Percentiles rank a stretch among this genome's conserved stretches.
Conservation (phyloP, 1,139 yeast species). For the Hyphopichia khmerensis region DNA sequence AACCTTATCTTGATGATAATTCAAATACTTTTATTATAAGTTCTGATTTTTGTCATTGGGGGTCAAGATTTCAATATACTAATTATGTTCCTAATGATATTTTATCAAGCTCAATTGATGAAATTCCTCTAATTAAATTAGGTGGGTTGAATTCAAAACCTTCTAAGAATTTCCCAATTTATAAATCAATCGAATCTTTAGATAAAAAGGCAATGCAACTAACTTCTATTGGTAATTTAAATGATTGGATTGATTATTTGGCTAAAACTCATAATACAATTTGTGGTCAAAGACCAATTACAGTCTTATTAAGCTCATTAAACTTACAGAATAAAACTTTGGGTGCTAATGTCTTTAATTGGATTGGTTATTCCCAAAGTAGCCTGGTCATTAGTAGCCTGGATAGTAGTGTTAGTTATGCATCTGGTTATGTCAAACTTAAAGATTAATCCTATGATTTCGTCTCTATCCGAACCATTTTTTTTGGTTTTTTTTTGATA, state of each 20-base stretch:
- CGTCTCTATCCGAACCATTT: too few species aligned
- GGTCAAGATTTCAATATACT: constrained; percentile 71
- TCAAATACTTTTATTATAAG: constrained; percentile 74
- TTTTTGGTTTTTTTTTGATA: too few species aligned
- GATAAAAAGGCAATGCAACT: constrained; percentile 71
- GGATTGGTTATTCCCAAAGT: constrained; percentile 88
- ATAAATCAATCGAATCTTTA: constrained; percentile 67
- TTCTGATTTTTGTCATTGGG: constrained; percentile 98
- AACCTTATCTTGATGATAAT: constrained; percentile 55
- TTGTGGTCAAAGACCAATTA: constrained; percentile 88
- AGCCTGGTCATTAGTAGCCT: constrained; percentile 43
- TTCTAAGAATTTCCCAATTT: constrained; percentile 39
- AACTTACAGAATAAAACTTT: constrained; percentile 9
- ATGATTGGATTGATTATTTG: constrained; percentile 68
- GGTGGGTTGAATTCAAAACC: constrained; percentile 10
- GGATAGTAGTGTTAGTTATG: constrained; percentile 89
- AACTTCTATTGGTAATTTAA: constrained; percentile 53
- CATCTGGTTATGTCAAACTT: constrained; percentile 63
- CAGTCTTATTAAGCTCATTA: constrained; percentile 44
- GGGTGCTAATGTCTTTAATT: constrained; percentile 39
- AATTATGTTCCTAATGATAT: constrained; percentile 43
- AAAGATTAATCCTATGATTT: too few species aligned
- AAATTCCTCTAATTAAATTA: constrained; percentile 16
- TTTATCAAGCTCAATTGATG: constrained; percentile 5
- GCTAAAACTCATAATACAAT: constrained; percentile 77